These are phyloP conservation scores for Rhizopus delemar DNA, from an alignment of 371 early-diverging fungal species.

Conservation along the genomic window DNA sequence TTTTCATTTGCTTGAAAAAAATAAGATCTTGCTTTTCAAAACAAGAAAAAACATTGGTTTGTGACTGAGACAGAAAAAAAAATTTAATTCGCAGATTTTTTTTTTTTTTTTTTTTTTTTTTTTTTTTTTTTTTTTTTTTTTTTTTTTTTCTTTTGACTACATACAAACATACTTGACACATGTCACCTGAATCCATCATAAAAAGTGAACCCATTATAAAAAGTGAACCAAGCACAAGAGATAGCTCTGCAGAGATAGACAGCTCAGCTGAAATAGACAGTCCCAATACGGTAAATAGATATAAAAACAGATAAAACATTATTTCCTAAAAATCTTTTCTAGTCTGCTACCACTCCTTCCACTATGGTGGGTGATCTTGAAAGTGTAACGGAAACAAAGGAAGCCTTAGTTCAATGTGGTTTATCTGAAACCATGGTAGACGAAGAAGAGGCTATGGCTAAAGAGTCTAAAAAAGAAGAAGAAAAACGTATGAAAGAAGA, in stretches of 20 bases:
- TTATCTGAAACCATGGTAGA: slow-evolving; percentile 41
- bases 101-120: slow-evolving; percentile 11
- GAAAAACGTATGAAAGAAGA: slow-evolving; percentile 52
- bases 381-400: slow-evolving; percentile 12
- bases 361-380: slow-evolving; percentile 28
- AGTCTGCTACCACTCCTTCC: slow-evolving; percentile 15
- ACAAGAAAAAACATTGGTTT: not conserved
- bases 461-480: slow-evolving; percentile 45
- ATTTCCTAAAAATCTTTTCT: not conserved
- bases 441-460: slow-evolving; percentile 54
- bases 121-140: not conserved
- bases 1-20: not conserved
- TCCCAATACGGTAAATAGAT: not conserved
- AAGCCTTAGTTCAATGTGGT: slow-evolving; percentile 33
- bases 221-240: slow-evolving; percentile 12
- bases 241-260: slow-evolving; percentile 5
- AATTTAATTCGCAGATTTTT: not conserved
- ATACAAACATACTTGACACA: slow-evolving; percentile 3
- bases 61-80: slow-evolving; percentile 8
- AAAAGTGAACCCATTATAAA: not conserved
- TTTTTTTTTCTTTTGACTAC: slow-evolving; percentile 5
- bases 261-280: not conserved
- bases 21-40: not conserved
- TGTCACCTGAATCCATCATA: no score
- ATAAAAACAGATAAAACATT: no score